A percentile compares a stretch with the other conserved stretches of the same genome.
These are phyloP conservation scores for Phytophthora pseudosyringae DNA, from an alignment of 352 stramenopile genomes.

Conservation along the genomic window DNA sequence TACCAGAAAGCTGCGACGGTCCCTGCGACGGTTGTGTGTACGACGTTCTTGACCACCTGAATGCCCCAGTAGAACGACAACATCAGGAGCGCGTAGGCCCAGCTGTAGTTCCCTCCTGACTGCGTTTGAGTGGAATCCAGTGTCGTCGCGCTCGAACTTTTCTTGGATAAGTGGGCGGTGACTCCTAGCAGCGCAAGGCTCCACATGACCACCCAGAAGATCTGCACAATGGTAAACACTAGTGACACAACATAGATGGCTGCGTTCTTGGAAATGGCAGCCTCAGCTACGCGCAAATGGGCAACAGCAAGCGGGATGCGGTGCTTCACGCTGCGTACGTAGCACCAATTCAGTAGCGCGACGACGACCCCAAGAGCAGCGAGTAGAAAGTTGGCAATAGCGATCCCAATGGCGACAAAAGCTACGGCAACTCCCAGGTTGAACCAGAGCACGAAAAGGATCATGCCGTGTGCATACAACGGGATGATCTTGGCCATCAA, in stretches of 20 bases:
- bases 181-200: constrained; percentile 80
- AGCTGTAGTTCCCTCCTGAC: neutral
- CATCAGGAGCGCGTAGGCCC: constrained; percentile 21
- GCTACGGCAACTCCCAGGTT: constrained; percentile 61
- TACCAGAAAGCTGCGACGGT: constrained; percentile 96
- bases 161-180: constrained; percentile 20
- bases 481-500: constrained; percentile 69
- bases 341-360: constrained; percentile 70
- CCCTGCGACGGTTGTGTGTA: constrained; percentile 89
- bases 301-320: constrained; percentile 92
- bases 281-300: constrained; percentile 86
- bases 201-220: constrained; percentile 90
- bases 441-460: constrained; percentile 78
- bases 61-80: constrained; percentile 94
- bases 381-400: constrained; percentile 15
- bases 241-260: constrained; percentile 83
- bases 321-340: constrained; percentile 71
- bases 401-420: constrained; percentile 56
- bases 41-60: constrained; percentile 89
- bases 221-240: constrained; percentile 80
- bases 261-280: constrained; percentile 87
- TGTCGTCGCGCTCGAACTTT: neutral
- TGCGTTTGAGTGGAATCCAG: neutral
- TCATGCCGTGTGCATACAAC: constrained; percentile 65
- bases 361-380: constrained; percentile 53